Conservation (phyloP, 2,329 filamentous ascomycete species). For the Bipolaris gigantea region DNA sequence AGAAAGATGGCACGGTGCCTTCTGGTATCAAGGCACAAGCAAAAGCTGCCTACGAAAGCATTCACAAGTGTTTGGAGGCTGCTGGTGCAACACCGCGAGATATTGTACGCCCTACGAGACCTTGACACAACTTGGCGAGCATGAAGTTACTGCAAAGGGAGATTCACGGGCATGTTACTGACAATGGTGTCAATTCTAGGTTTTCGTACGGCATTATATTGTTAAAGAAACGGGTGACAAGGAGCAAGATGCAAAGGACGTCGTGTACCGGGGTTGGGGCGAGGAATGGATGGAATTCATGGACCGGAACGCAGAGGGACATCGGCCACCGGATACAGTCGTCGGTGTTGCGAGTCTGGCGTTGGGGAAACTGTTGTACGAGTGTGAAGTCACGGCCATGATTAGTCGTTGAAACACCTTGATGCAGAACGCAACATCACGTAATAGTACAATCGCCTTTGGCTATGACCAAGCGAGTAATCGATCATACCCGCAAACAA, state of each 20-base stretch:
- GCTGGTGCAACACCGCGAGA: slow-evolving; percentile 40
- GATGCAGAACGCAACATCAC: too few species aligned
- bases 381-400: slow-evolving; percentile 41
- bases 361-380: slow-evolving; percentile 36
- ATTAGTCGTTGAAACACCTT: slow-evolving; percentile 6
- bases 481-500: too few species aligned
- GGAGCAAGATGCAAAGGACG: slow-evolving; percentile 24
- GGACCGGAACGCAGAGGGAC: slow-evolving; percentile 37
- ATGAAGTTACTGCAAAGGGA: neutral
- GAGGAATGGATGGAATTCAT: slow-evolving; percentile 42
- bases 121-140: neutral
- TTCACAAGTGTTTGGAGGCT: slow-evolving; percentile 31
- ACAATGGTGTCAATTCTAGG: slow-evolving; percentile 1
- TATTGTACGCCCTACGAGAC: slow-evolving; percentile 17
- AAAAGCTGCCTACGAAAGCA: slow-evolving; percentile 32
- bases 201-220: slow-evolving; percentile 42
- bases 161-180: neutral
- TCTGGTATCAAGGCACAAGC: slow-evolving; percentile 31
- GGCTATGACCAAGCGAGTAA: too few species aligned
- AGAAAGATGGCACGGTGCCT: slow-evolving; percentile 13
- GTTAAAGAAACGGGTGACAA: slow-evolving; percentile 38
- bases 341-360: slow-evolving; percentile 41
- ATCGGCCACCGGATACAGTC: slow-evolving; percentile 44
- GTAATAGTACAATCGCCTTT: too few species aligned
- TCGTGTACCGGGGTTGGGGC: slow-evolving; percentile 38